phyloP scores from a whole-genome alignment of 1,284 basidiomycete species.

The Cryptococcus sp. region DNA sequence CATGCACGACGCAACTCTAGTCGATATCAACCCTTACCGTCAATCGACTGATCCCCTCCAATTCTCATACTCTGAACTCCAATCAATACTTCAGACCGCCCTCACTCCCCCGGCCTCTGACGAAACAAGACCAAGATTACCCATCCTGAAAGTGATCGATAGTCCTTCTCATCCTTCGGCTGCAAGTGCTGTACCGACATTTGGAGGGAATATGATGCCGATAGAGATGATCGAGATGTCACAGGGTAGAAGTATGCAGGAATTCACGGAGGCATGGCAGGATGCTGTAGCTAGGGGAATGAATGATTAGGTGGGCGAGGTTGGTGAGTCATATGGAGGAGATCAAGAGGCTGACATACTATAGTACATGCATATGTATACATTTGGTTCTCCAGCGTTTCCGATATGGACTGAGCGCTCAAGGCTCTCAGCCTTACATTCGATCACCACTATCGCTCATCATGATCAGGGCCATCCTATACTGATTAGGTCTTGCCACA shows the following conservation, averaged over 20 bases:
- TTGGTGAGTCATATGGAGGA: neutral
- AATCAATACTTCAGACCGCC: constrained; percentile 42
- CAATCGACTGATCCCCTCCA: constrained; percentile 79
- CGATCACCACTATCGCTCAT: too few relatives aligned
- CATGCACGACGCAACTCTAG: constrained; percentile 64
- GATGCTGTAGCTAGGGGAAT: constrained; percentile 31
- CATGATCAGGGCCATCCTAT: too few relatives aligned
- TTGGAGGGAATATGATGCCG: constrained; percentile 89
- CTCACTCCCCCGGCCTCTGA: constrained; percentile 1
- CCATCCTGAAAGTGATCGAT: constrained; percentile 66
- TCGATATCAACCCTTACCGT: constrained; percentile 89
- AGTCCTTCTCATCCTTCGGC: constrained; percentile 64
- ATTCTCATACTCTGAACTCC: constrained; percentile 76
- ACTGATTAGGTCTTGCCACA: too few relatives aligned
- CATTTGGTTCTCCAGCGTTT: too few relatives aligned
- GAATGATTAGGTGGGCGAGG: constrained; percentile 1
- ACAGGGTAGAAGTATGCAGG: constrained; percentile 63
- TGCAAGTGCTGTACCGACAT: constrained; percentile 61
- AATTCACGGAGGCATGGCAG: constrained; percentile 56
- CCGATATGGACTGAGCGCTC: too few relatives aligned
- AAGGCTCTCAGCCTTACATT: too few relatives aligned
- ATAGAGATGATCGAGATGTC: constrained; percentile 77
- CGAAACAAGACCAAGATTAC: constrained; percentile 31
- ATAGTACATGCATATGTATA: neutral
- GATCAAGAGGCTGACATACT: neutral